phyloP scores from a whole-genome alignment of 495 filamentous ascomycete species.

The Penicillium taxi region DNA sequence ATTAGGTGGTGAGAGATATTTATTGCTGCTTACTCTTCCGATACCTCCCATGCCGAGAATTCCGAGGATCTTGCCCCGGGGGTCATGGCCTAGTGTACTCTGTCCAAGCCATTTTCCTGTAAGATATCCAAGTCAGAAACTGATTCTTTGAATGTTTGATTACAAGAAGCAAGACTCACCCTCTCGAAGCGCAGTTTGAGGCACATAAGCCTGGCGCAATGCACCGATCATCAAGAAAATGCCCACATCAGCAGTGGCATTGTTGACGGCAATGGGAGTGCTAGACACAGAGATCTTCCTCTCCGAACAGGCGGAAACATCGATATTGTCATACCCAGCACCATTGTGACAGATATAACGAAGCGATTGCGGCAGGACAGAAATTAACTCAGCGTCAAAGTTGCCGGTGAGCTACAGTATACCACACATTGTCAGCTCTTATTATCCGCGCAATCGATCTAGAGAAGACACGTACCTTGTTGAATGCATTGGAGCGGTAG shows the following conservation, averaged over 20 bases:
- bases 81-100: conserved; percentile 54
- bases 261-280: conserved; percentile 59
- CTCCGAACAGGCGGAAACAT: conserved; percentile 58
- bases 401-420: conserved; percentile 54
- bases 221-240: conserved; percentile 67
- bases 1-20: not conserved
- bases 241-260: conserved; percentile 63
- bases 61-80: conserved; percentile 63
- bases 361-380: conserved; percentile 53
- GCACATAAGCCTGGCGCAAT: conserved; percentile 56
- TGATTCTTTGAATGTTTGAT: not conserved
- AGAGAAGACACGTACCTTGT: conserved; percentile 31
- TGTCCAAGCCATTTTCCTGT: conserved; percentile 45
- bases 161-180: no score
- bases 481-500: conserved; percentile 54
- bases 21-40: conserved; percentile 37
- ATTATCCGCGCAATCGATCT: not conserved
- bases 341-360: conserved; percentile 82
- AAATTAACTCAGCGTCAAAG: conserved; percentile 52
- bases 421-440: no score
- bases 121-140: conserved; percentile 5
- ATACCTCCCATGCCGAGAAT: conserved; percentile 87
- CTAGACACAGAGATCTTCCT: conserved; percentile 57
- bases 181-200: conserved; percentile 51
- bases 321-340: conserved; percentile 78